Evolutionary conservation across 352 stramenopile species (phyloP), one percentile per base, ranked within the genome.

Genomic region (Globisporangium paddicum): DNA sequence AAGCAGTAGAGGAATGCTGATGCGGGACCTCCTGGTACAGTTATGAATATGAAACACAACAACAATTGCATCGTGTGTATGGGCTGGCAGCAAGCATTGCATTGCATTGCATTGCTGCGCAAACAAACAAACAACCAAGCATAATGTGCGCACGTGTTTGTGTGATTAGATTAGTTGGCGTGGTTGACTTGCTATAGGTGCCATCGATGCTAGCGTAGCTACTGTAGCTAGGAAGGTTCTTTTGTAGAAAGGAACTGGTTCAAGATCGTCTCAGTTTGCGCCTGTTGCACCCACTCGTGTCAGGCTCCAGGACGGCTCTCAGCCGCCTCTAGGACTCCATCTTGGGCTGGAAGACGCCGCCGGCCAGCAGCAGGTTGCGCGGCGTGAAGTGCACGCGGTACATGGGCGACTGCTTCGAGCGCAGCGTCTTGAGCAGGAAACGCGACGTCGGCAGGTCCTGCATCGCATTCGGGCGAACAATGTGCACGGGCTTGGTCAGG

Each of bases 331-430:
- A 85, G 37, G 66, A 63, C 58, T 90, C 77, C 37, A 69, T 63
- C 60, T 87, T 88, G 2, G 77, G 69, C 37, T 77, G 67, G 55
- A 90, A 90, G 40, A 85, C 75, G 19, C 86, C 86, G 34, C 84
- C 82, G 32, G 77, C 71, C 34, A 94, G 78, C 62, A 95, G 52
- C 62, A 95, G 54, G 58, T 95, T 95, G 45, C 86, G 82, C 25
- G 77, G 68, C 49, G 86, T 95, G 55, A 90, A 95, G 48, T 89
- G 78, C 35, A 95, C 77, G 45, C 76, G 72, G 56, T 90, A 87
- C 66, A 94, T 89, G 34, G 82, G 84, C 48, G 86, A 94, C 58
- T 92, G 81, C 71, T 95, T 95, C 21, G 84, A 89, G 23, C 78
- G 77, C 48, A 95, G 73, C 37, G 82, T 94, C 72, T 93, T 89